phyloP scores from a whole-genome alignment of 331 rosid species.

The Cydonia oblonga region DNA sequence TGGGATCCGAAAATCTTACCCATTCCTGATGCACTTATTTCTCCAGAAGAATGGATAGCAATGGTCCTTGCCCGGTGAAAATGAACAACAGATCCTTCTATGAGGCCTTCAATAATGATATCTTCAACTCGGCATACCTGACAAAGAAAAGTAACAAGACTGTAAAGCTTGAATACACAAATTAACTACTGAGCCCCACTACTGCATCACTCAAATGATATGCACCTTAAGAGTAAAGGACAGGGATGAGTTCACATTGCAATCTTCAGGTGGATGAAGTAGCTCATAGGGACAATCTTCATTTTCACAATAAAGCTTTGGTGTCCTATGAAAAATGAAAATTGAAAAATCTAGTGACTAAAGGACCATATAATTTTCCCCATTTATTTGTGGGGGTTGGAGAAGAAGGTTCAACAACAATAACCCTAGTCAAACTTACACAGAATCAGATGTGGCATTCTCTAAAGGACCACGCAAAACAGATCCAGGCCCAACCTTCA shows the following conservation, averaged over 20 bases:
- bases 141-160: conserved; percentile 1
- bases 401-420: conserved; percentile 6
- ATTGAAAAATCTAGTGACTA: conserved; percentile 8
- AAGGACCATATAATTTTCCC: neutral
- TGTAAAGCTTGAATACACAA: conserved; percentile 11
- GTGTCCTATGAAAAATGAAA: conserved; percentile 48
- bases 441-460: conserved; percentile 63
- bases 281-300: conserved; percentile 70
- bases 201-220: conserved; percentile 8
- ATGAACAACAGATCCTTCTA: conserved; percentile 92
- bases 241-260: conserved; percentile 90
- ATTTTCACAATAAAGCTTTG: conserved; percentile 66
- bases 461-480: conserved; percentile 88
- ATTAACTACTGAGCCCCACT: conserved; percentile 4
- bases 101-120: conserved; percentile 64
- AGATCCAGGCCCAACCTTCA: conserved; percentile 93
- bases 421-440: conserved; percentile 46
- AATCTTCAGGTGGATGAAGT: conserved; percentile 93
- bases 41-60: conserved; percentile 61
- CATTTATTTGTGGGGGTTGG: neutral
- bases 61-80: conserved; percentile 95
- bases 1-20: conserved; percentile 30
- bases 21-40: conserved; percentile 84
- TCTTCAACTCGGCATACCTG: conserved; percentile 52
- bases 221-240: conserved; percentile 66